Evolutionary conservation across 225 moss, liverwort and hornwort genomes (phyloP).

Genomic region (Pleurozium schreberi): DNA sequence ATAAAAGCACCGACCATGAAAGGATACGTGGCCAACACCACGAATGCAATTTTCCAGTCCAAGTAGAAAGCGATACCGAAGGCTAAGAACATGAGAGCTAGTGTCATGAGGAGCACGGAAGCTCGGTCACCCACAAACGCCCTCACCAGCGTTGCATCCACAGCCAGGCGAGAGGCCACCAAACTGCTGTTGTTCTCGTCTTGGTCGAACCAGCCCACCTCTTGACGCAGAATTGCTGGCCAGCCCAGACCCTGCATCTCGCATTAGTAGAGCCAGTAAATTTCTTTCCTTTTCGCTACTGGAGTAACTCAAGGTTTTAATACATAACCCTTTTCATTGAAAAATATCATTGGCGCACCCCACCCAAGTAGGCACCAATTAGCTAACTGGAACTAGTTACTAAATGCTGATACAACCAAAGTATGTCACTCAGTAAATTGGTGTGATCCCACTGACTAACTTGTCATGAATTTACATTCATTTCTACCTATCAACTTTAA

Average conservation of each 20-base stretch:
- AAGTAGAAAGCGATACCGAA: conserved; percentile 54
- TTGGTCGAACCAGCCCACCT: conserved; percentile 57
- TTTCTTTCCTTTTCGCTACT: not conserved
- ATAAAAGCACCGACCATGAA: conserved; percentile 60
- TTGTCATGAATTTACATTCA: not conserved
- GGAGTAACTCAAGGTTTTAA: not conserved
- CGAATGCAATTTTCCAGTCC: conserved; percentile 53
- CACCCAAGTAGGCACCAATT: no score
- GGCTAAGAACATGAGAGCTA: conserved; percentile 40
- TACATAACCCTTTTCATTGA: not conserved
- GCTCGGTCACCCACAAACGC: conserved; percentile 46
- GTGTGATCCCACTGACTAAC: not conserved
- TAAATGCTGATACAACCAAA: not conserved
- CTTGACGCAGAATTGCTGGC: conserved; percentile 55
- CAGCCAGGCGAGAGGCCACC: conserved; percentile 39
- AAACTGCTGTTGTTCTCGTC: conserved; percentile 48
- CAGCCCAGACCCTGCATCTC: conserved; percentile 33
- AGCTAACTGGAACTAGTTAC: not conserved
- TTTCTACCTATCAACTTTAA: not conserved
- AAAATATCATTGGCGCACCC: not conserved
- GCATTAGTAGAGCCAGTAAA: conserved; percentile 23
- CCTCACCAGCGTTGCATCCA: conserved; percentile 45
- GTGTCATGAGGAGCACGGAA: conserved; percentile 42
- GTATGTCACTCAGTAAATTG: not conserved
- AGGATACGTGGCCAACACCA: conserved; percentile 54